A percentile compares a stretch with the other conserved stretches of the same genome.
Evolutionary conservation across 2,329 filamentous ascomycete species (phyloP).

Genomic region (Fusarium musae): DNA sequence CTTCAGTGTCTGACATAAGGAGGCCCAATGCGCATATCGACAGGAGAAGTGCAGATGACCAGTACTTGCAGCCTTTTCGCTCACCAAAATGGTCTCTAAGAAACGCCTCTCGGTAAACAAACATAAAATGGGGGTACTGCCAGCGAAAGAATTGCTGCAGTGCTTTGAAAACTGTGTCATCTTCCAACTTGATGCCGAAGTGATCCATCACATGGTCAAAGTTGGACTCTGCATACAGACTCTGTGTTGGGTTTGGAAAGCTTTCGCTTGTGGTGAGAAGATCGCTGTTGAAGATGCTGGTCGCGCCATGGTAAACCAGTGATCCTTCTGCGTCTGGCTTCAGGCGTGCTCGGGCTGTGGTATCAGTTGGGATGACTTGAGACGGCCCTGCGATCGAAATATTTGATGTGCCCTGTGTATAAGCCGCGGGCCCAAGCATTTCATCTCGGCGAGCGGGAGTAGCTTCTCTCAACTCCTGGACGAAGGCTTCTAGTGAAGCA

Average conservation of each 20-base stretch:
- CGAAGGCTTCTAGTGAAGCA: not conserved
- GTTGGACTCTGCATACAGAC: not conserved
- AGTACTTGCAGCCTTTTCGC: constrained; percentile 2
- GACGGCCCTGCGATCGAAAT: not conserved
- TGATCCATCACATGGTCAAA: constrained; percentile 5
- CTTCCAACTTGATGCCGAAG: not conserved
- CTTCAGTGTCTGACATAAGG: not conserved
- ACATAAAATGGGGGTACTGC: constrained; percentile 14
- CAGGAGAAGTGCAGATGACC: not conserved
- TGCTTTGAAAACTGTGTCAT: not conserved
- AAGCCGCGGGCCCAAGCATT: not conserved
- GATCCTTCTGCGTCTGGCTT: constrained; percentile 4
- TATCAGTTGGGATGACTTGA: not conserved
- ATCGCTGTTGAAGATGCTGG: not conserved
- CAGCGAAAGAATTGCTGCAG: constrained; percentile 8
- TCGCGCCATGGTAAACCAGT: not conserved
- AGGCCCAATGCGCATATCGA: not conserved
- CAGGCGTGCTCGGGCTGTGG: not conserved
- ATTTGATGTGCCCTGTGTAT: not conserved
- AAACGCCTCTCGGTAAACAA: not conserved
- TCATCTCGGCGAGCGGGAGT: not conserved
- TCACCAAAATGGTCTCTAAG: constrained; percentile 10
- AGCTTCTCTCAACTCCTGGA: not conserved
- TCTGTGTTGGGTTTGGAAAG: not conserved
- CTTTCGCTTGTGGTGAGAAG: not conserved